Conservation (phyloP, 176 grass and related monocot genomes). For the Poa annua region DNA sequence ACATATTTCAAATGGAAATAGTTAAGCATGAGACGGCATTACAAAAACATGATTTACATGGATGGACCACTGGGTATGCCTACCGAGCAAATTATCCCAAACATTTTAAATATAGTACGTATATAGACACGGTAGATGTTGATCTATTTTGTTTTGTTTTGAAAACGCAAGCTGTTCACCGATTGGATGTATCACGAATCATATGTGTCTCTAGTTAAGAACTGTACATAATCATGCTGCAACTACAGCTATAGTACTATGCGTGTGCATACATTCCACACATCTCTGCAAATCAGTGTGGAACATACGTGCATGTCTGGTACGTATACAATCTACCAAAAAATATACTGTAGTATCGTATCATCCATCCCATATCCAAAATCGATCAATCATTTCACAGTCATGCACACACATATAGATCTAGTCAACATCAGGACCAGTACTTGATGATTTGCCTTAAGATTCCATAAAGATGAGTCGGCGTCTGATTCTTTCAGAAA, state of each 20-base stretch:
- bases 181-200: constrained; percentile 30
- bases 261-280: neutral
- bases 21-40: too few relatives aligned
- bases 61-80: too few relatives aligned
- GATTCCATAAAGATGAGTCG: constrained; percentile 32
- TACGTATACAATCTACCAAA: constrained; percentile 7
- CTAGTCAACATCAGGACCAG: constrained; percentile 39
- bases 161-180: neutral
- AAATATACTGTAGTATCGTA: constrained; percentile 11
- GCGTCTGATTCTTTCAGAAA: neutral
- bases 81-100: too few relatives aligned
- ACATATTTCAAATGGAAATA: too few relatives aligned
- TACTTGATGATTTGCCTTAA: constrained; percentile 31
- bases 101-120: neutral
- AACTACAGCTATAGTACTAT: neutral
- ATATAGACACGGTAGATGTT: neutral
- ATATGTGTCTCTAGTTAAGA: constrained; percentile 3
- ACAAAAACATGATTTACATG: too few relatives aligned
- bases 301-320: constrained; percentile 15
- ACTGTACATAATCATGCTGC: neutral
- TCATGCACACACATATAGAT: neutral
- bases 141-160: neutral
- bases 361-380: constrained; percentile 18
- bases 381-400: constrained; percentile 35
- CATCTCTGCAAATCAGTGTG: constrained; percentile 13